Evolutionary conservation across 306 rosid genomes (phyloP), one percentile per base, ranked within the genome.

Genomic region (Pterocarpus santalinus): DNA sequence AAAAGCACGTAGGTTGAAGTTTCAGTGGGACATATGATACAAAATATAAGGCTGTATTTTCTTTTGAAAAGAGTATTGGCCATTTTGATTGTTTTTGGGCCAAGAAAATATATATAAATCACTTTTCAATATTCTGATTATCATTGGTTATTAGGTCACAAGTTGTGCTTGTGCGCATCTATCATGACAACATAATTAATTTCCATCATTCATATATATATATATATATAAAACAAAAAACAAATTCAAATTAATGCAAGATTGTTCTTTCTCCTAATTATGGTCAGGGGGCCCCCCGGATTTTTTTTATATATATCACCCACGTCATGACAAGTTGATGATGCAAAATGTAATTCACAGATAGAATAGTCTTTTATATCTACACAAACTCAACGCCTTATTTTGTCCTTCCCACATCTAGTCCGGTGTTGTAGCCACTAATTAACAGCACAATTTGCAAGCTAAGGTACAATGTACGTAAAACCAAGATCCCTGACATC

Each of bases 301-400:
- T 73, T 58, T 73, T 83, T 70, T 63, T 35, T 71, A 5, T 13
- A 6, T 72, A 33, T 34, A 8, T 32, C 47, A 56, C 76, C 1
- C 87, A 49, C 35, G 47, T 79, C 77, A 16, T 70, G 77, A 84
- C 84, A 84, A 73, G 62, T 41, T 49, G 30, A 65, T 83, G 73
- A 68, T 67, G 70, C 36, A 84, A 75, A 78, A 44, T 47, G 9
- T 67, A 66, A 79, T 73, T 84, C 81, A 73, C 83, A 73, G 62
- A 84, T 60, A 53, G 35, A 84, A 73, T 79, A 79, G 81, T 80
- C 39, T 65, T 74, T 30, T 33, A 66, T 35, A 64, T 74, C 61
- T 67, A 47, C 75, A n/a, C 65, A 72, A 33, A 11, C 16, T 7
- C 53, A 77, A 63, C 30, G 52, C 4, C 81, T 30, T 77, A 51